Conservation (phyloP, 1,139 yeast species). For the Yamadazyma songkhlaensis region DNA sequence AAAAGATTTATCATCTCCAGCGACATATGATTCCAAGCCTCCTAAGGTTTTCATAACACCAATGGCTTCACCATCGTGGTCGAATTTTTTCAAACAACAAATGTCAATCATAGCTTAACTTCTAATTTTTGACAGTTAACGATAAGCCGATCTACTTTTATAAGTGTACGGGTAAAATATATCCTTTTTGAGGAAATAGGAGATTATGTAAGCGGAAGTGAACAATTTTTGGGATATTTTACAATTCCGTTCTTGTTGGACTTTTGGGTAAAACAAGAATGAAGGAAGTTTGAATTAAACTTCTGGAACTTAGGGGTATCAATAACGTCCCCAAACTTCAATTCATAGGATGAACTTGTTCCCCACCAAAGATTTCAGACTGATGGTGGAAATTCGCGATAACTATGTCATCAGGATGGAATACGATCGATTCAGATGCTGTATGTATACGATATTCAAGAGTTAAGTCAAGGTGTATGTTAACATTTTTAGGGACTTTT, state of each 20-base stretch:
- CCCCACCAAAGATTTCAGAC: neutral
- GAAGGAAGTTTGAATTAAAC: too few species aligned
- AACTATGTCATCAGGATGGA: constrained; percentile 47
- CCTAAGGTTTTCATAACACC: constrained; percentile 41
- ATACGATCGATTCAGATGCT: constrained; percentile 71
- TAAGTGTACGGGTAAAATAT: too few species aligned
- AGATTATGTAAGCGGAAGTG: constrained; percentile 4
- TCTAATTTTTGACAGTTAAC: too few species aligned
- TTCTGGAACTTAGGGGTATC: too few species aligned
- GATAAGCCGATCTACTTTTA: too few species aligned
- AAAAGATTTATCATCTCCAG: constrained; percentile 43
- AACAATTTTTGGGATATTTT: too few species aligned
- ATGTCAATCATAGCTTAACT: constrained; percentile 21
- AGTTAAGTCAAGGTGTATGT: neutral
- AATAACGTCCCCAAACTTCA: too few species aligned
- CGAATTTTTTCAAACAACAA: constrained; percentile 43
- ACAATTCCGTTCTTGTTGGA: too few species aligned
- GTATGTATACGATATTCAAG: constrained; percentile 25
- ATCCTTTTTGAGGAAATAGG: neutral
- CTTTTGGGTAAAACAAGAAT: too few species aligned
- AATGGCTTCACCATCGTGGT: constrained; percentile 50
- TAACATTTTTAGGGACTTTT: constrained; percentile 51
- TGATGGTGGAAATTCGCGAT: neutral
- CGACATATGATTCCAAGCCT: constrained; percentile 52
- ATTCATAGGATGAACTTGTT: too few species aligned